A percentile compares a stretch with the other conserved stretches of the same genome.
Evolutionary conservation across 2,329 filamentous ascomycete species (phyloP).

Genomic region (Fusarium sp.): DNA sequence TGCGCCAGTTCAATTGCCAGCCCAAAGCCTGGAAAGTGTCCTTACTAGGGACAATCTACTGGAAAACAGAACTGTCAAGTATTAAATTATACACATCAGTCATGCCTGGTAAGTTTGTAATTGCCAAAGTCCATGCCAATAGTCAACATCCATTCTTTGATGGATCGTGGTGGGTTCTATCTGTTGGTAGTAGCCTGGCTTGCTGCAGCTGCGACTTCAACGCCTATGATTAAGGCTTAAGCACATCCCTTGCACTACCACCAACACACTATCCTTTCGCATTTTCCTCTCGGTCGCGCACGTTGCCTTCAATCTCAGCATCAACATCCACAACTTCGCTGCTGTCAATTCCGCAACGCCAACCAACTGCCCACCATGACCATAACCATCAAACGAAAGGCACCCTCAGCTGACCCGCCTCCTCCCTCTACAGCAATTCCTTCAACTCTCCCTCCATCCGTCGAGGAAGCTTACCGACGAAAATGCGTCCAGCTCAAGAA

Average conservation of each 20-base stretch:
- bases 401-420: constrained; percentile 52
- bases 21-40: not conserved
- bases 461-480: constrained; percentile 93
- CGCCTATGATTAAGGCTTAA: constrained; percentile 26
- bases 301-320: constrained; percentile 2
- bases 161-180: constrained; percentile 28
- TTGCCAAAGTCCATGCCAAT: not conserved
- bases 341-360: constrained; percentile 17
- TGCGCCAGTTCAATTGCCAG: not conserved
- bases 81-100: constrained; percentile 12
- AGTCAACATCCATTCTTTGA: not conserved
- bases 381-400: constrained; percentile 50
- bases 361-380: constrained; percentile 44
- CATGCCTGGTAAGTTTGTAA: constrained; percentile 36
- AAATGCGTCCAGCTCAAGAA: constrained; percentile 97
- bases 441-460: constrained; percentile 80
- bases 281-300: constrained; percentile 9
- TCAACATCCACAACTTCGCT: constrained; percentile 7
- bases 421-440: constrained; percentile 59
- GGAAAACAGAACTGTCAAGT: not conserved
- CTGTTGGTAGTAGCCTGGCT: constrained; percentile 26
- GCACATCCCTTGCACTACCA: constrained; percentile 32
- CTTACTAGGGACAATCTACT: not conserved
- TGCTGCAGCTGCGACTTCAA: constrained; percentile 20
- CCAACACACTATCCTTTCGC: constrained; percentile 5